Percentiles rank a stretch among this genome's conserved stretches.
These are phyloP conservation scores for Aspergillus tanneri DNA, from an alignment of 2,329 filamentous ascomycete species.

Conservation along the genomic window DNA sequence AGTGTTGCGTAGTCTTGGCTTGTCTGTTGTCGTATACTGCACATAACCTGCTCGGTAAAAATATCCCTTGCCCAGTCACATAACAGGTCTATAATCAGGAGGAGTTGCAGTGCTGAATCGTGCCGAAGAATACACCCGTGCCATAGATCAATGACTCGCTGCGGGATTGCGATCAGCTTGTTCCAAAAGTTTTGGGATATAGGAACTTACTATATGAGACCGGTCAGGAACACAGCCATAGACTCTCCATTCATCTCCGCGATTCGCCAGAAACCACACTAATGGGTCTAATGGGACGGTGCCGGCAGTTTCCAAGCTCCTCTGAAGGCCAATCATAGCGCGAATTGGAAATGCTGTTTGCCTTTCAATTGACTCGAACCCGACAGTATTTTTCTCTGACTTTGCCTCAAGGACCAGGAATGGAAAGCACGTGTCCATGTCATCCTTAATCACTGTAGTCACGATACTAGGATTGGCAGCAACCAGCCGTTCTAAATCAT, in stretches of 20 bases:
- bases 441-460: background rate
- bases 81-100: conserved; percentile 4
- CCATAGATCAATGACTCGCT: conserved; percentile 7
- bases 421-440: background rate
- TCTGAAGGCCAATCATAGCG: conserved; percentile 1
- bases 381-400: conserved; percentile 3
- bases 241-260: conserved; percentile 9
- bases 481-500: background rate
- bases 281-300: background rate
- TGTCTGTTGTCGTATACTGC: background rate
- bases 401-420: conserved; percentile 8
- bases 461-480: background rate
- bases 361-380: conserved; percentile 7
- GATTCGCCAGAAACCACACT: conserved; percentile 7
- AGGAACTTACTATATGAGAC: conserved; percentile 3
- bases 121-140: conserved; percentile 7
- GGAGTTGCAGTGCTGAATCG: conserved; percentile 6
- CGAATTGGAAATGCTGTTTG: conserved; percentile 8
- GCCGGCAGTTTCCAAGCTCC: background rate
- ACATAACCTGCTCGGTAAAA: conserved; percentile 3
- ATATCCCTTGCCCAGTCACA: conserved; percentile 9
- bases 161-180: background rate
- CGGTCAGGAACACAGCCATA: conserved; percentile 6
- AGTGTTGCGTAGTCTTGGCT: background rate
- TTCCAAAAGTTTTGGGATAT: background rate